Conservation (phyloP, 192 early-diverging fungal species). For the Coemansia sp. region DNA sequence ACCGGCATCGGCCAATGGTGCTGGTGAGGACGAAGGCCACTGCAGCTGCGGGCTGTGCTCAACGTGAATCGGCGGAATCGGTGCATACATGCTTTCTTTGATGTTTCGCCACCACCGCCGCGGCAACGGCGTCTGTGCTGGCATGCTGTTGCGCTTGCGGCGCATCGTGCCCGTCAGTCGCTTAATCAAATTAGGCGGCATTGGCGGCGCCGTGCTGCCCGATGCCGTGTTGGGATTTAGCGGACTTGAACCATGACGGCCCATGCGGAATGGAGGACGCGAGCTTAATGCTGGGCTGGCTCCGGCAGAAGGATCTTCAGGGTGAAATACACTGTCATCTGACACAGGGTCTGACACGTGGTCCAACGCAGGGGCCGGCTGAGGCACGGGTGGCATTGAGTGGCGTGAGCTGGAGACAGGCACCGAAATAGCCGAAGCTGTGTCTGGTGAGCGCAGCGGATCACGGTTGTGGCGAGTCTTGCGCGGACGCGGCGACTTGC, state of each 20-base stretch:
- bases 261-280: slow-evolving; percentile 42
- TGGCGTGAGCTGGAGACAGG: not conserved
- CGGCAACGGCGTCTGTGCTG: slow-evolving; percentile 36
- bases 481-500: slow-evolving; percentile 19
- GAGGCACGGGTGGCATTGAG: not conserved
- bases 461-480: slow-evolving; percentile 32
- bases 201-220: slow-evolving; percentile 37
- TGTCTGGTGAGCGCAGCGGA: slow-evolving; percentile 5
- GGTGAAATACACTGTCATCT: not conserved
- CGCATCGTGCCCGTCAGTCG: slow-evolving; percentile 34
- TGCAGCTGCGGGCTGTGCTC: slow-evolving; percentile 6
- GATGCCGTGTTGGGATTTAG: slow-evolving; percentile 37
- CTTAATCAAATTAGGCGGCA: slow-evolving; percentile 32
- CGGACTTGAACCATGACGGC: slow-evolving; percentile 51
- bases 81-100: slow-evolving; percentile 51
- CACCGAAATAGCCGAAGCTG: not conserved
- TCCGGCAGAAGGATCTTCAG: not conserved
- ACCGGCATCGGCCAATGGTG: not conserved
- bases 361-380: not conserved
- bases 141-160: slow-evolving; percentile 11
- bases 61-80: slow-evolving; percentile 47
- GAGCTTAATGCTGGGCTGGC: not conserved
- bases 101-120: slow-evolving; percentile 56
- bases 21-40: not conserved
- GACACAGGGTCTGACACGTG: not conserved